Conservation (phyloP, 192 early-diverging fungal species). For the Globomyces pollinis-pini region DNA sequence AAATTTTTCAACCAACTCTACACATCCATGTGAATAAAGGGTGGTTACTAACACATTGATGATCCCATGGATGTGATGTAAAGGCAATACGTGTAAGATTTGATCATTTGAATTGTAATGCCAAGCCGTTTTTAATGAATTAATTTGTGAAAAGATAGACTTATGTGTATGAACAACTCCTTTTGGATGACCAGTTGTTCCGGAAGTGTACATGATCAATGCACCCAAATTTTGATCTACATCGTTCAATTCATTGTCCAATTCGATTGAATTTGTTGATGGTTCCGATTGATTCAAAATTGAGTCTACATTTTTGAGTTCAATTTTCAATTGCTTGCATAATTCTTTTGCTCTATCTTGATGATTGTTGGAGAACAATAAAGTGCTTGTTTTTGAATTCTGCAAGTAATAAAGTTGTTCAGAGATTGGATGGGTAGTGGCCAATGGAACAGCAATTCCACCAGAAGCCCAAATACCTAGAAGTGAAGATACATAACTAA, state of each 20-base stretch:
- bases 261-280: neutral
- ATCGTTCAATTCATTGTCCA: constrained; percentile 18
- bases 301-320: neutral
- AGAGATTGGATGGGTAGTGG: constrained; percentile 61
- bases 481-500: constrained; percentile 18
- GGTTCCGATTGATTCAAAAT: no score
- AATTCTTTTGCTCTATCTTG: neutral
- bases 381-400: constrained; percentile 52
- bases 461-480: constrained; percentile 58
- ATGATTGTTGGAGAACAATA: constrained; percentile 40
- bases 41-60: constrained; percentile 62
- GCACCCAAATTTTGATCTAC: constrained; percentile 41
- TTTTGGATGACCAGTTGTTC: constrained; percentile 62
- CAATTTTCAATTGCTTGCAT: constrained; percentile 12
- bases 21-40: constrained; percentile 62
- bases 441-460: constrained; percentile 75
- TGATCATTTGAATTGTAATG: constrained; percentile 54
- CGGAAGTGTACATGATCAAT: constrained; percentile 4
- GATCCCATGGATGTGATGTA: constrained; percentile 75
- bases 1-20: constrained; percentile 69
- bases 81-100: constrained; percentile 70
- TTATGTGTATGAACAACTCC: constrained; percentile 73
- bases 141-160: constrained; percentile 57
- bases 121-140: constrained; percentile 64
- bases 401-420: constrained; percentile 70